Evolutionary conservation across 306 rosid genomes (phyloP), one percentile per base, ranked within the genome.

Genomic region (Quercus ilex): DNA sequence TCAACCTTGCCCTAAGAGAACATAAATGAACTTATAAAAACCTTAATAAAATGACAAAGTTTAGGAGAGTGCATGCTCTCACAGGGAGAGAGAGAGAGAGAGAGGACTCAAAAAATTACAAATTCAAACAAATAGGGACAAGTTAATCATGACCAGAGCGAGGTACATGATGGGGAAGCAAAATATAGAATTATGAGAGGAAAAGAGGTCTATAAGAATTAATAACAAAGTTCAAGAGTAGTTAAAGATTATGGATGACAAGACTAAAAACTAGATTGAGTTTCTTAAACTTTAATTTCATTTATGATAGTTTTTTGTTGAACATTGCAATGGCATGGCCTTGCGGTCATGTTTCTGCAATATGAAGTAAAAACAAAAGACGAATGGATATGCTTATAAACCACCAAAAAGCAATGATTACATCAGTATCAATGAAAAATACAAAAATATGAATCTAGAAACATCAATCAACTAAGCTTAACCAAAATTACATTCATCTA

Each of bases 1-100:
- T 92, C 98, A 79, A 94, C 80, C 80, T 92, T 94, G 28, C 98
- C 98, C 98, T 94, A 89, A 31, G 78, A 83, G 25, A 76, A 60
- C 18, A 67, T 7, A 20, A 14, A 5, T 23, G 19, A 80, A 35
- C 62, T 18, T 78, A 58, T 68, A 71, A 79, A 12, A 73, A 76
- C 43, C 62, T 19, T 49, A 73, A 71, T 46, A 19, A 46, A 77
- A 30, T 13, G 49, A 51, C 30, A 74, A 76, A 38, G 58, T 74
- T 71, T 62, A 60, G 41, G 28, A 41, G 12, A 8, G 46, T 4
- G 20, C 3, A 18, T n/a, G 17, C 19, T 41, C 35, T 41, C 46
- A 41, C 46, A 8, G 46, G 11, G 35, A 21, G 0, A 19, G 25
- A 64, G 4, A 10, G 17, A 23, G 31, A 33, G 52, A 25, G 23